Conservation (phyloP, 2,329 filamentous ascomycete species). For the Trichophyton simii region DNA sequence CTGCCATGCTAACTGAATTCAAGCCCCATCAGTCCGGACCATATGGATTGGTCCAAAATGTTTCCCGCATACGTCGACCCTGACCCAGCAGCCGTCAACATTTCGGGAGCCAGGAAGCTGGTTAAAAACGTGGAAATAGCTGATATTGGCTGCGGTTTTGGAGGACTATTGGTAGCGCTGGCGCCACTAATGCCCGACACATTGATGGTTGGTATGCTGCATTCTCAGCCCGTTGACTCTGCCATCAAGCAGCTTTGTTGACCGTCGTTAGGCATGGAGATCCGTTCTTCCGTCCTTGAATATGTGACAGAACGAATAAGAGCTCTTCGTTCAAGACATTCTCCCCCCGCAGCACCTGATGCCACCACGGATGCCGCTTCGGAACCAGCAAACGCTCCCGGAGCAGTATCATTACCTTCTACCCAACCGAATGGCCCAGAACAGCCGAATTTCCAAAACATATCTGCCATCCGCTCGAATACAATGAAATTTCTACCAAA, state of each 20-base stretch:
- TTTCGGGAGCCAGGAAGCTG: slow-evolving; percentile 31
- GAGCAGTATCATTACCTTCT: background rate
- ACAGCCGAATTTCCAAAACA: slow-evolving; percentile 58
- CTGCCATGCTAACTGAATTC: background rate
- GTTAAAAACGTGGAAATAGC: slow-evolving; percentile 73
- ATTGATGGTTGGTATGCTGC: slow-evolving; percentile 59
- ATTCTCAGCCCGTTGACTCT: background rate
- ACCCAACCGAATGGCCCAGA: background rate
- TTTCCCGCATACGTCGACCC: slow-evolving; percentile 59
- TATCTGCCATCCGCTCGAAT: slow-evolving; percentile 79
- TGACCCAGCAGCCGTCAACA: slow-evolving; percentile 23
- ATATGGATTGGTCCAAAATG: slow-evolving; percentile 84
- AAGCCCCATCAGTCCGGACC: slow-evolving; percentile 63
- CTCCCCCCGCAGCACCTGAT: slow-evolving; percentile 19
- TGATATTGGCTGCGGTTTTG: slow-evolving; percentile 95
- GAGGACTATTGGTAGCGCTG: slow-evolving; percentile 76
- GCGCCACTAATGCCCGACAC: slow-evolving; percentile 69
- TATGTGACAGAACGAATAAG: slow-evolving; percentile 81
- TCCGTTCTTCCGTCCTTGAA: slow-evolving; percentile 76
- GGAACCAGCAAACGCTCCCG: background rate
- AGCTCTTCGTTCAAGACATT: slow-evolving; percentile 51
- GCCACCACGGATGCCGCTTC: slow-evolving; percentile 4
- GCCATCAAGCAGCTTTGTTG: background rate
- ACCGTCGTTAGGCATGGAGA: slow-evolving; percentile 62
- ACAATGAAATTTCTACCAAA: slow-evolving; percentile 99